Evolutionary conservation across 2,329 filamentous ascomycete genomes (phyloP), one percentile per base, ranked within the genome.

Genomic region (Penicillium sp.): DNA sequence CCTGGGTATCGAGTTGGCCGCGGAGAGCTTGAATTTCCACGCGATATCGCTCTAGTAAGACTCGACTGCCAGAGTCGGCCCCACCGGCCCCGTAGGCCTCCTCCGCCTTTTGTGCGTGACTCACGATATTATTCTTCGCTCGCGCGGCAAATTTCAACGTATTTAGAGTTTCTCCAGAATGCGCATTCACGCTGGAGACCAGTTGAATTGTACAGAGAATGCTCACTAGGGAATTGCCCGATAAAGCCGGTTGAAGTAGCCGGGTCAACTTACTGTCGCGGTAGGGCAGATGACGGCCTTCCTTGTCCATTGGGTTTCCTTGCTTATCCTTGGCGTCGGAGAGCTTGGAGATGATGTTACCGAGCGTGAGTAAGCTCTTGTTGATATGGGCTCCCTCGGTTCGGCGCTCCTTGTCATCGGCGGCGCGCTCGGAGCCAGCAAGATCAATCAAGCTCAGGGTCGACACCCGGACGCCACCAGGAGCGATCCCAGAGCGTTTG

Each of bases 351-450:
- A 99, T 97, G 67, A 99, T 94, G 1, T 91, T 99, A 49, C 94
- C 94, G 3, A 99, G 80, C 0, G 94, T 99, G 55, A 99, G 84
- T 68, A 99, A 77, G 73, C 92, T 97, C 78, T 97, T 97, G 80
- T 99, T 99, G 77, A 99, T 99, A 71, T 99, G 94, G 12, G 93
- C 93, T 60, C 94, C 94, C 75, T 99, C 94, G 15, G 91, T 90
- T 44, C 94, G 85, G 51, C 94, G 85, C 76, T 97, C 94, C 72
- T 97, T 99, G 52, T 88, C 89, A 68, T 97, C 94, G 3, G 94
- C 94, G 40, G 94, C 94, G 74, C 93, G 91, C 72, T 99, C 94
- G 0, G 94, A 97, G 37, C 94, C 94, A 52, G 94, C 94, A 64
- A 99, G 79, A 82, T 99, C 94, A 62, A 99, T 99, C 70, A 99